Evolutionary conservation across 148 eudicot species (phyloP), one percentile per base, ranked within the genome.

Genomic region (Agrostemma githago): DNA sequence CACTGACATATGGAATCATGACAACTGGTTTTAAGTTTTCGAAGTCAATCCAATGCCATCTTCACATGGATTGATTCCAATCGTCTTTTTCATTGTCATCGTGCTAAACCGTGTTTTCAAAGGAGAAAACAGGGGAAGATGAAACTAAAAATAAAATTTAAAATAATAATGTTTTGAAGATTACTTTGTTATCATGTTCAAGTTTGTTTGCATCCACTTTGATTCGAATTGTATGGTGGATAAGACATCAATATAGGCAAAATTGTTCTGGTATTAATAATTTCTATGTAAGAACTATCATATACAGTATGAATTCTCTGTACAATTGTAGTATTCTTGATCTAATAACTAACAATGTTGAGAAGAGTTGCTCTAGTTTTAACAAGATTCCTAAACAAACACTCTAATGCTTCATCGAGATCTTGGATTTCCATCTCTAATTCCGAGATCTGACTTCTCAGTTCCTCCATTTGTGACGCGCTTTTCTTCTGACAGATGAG

Each of bases 351-450:
- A 17, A 75, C 17, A 42, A 71, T 76, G 62, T 80, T 26, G 34
- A 26, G 34, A 26, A 26, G 34, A 26, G 34, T 26, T 26, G 34
- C 34, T 26, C 34, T 26, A 26, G 1, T 26, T 26, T 26, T 26
- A 26, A 26, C 34, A 26, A 26, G 34, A 26, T 26, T 26, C 34
- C 34, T 26, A 26, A 26, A 26, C 34, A 26, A 26, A 1, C 34
- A 0, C 1, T 26, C 34, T 1, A 26, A 39, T 65, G 20, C 37
- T 74, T 74, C 79, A 46, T 82, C 81, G 38, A 82, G 75, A 34
- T 82, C 76, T 72, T 78, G 69, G 54, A 82, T 60, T 26, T 37
- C 74, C 0, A 51, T 57, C 68, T 82, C 84, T 56, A 26, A 26
- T 26, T 26, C 34, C 34, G 34, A 26, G 34, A 26, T 26, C 34